Base-by-base conservation (phyloP, 352 stramenopile genomes). In the Elongisporangium prolatum region DNA sequence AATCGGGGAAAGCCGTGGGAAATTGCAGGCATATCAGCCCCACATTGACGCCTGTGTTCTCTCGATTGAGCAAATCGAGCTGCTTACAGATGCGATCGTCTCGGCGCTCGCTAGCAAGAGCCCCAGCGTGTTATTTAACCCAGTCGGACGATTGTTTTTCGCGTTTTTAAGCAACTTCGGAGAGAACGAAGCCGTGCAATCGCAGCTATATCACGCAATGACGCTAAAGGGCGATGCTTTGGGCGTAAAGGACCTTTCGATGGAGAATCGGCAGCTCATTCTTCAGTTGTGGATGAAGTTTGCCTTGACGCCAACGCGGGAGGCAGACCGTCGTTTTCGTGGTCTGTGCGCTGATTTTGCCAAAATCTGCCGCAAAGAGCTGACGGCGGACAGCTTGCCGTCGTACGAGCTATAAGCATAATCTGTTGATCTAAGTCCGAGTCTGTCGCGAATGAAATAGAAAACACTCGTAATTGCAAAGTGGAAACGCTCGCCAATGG, bases 351-450 rank as follows among this genome's bases (percentile, higher is more conserved):
- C 58, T 4, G 81, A 91, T 48, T 84, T 91, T 52, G 81, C 81
- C n/a, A 89, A 89, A 62, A 77, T 89, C 48, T 89, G 81, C 52
- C 77, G 78, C 51, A 86, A 88, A 58, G 78, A 91, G 54, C 63
- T 80, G 60, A 85, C 78, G 10, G 63, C 63, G 6, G 78, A 91
- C 40, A 57, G 68, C 49, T 67, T 91, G 48, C 63, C 84, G 48
- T 72, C 68, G 10, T 83, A 88, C 24, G 77, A 87, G 48, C 47
- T 71, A 58, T 60, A 74, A 17, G 68, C 65, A 17, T 80, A 9
- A 40, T 9, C 28, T 40, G 28, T 40, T 40, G 28, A 2, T 40
- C 9, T 13, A 9, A 40, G 28, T 14, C 5, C 9, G 5, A 40
- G 28, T 14, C 5, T 13, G 5, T 8, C 2, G 28, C 4, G 1